A percentile compares a stretch with the other conserved stretches of the same genome.
Evolutionary conservation across 371 early-diverging fungal genomes (phyloP).

Genomic region (Conidiobolus incongruus): DNA sequence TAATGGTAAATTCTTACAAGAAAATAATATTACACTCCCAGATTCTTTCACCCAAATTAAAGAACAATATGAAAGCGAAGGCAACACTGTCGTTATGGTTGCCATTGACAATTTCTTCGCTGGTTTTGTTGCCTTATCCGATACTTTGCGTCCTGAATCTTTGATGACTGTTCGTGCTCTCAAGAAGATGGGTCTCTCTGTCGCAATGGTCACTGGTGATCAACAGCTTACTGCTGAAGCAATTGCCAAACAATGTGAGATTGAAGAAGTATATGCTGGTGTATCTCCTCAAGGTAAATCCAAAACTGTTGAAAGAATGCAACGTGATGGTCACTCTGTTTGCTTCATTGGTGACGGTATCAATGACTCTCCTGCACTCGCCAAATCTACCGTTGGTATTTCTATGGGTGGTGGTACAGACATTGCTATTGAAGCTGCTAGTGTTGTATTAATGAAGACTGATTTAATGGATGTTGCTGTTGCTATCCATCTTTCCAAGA

Average conservation of each 20-base stretch:
- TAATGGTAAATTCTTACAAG: slow-evolving; percentile 33
- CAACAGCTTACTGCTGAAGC: slow-evolving; percentile 48
- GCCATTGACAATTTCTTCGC: slow-evolving; percentile 32
- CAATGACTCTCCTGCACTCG: slow-evolving; percentile 93
- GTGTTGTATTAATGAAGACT: slow-evolving; percentile 60
- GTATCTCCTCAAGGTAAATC: slow-evolving; percentile 79
- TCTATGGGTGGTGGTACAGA: slow-evolving; percentile 84
- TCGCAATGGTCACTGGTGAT: slow-evolving; percentile 89
- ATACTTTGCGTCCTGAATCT: slow-evolving; percentile 62
- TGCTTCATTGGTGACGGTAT: slow-evolving; percentile 98
- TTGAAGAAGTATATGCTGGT: slow-evolving; percentile 70
- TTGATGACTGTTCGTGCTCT: slow-evolving; percentile 38
- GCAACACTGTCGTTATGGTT: slow-evolving; percentile 62
- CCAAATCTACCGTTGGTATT: slow-evolving; percentile 84
- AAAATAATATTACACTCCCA: slow-evolving; percentile 12
- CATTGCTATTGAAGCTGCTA: slow-evolving; percentile 86
- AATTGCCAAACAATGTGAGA: slow-evolving; percentile 48
- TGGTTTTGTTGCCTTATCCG: slow-evolving; percentile 68
- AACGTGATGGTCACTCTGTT: slow-evolving; percentile 22
- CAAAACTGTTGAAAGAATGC: slow-evolving; percentile 37
- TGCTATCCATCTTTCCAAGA: slow-evolving; percentile 58
- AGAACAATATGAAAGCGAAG: slow-evolving; percentile 22
- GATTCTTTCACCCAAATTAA: slow-evolving; percentile 13
- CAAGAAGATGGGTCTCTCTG: slow-evolving; percentile 43
- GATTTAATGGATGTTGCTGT: slow-evolving; percentile 66